These are phyloP conservation scores for Pseudogymnoascus sp. DNA, from an alignment of 2,329 filamentous ascomycete species.

Conservation along the genomic window DNA sequence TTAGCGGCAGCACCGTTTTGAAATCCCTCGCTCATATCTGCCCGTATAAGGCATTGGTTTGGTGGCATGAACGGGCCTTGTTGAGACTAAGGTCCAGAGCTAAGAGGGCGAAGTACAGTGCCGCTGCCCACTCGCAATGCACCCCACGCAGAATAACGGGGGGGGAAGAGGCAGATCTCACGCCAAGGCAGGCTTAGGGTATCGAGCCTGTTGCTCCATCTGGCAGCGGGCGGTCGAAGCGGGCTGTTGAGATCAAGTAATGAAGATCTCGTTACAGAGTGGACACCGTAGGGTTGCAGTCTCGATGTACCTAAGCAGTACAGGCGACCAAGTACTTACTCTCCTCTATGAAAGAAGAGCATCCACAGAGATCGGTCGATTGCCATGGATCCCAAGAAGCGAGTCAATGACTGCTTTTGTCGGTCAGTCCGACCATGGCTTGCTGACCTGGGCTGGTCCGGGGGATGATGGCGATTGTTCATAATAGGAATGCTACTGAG, in stretches of 20 bases:
- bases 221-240: background rate
- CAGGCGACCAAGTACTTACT: background rate
- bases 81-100: background rate
- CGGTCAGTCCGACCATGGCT: background rate
- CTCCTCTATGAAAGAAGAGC: background rate
- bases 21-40: background rate
- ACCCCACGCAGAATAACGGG: constrained; percentile 1
- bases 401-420: background rate
- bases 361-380: background rate
- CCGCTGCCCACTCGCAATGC: background rate
- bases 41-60: background rate
- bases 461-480: background rate
- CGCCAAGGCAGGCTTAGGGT: background rate
- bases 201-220: background rate
- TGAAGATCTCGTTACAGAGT: background rate
- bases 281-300: background rate
- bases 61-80: background rate
- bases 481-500: background rate
- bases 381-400: background rate
- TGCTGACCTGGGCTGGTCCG: background rate
- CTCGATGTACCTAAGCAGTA: background rate
- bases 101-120: background rate
- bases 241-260: background rate
- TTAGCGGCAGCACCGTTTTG: background rate
- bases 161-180: background rate